phyloP scores from a whole-genome alignment of 805 yeast genomes.

The Myxozyma geophila region DNA sequence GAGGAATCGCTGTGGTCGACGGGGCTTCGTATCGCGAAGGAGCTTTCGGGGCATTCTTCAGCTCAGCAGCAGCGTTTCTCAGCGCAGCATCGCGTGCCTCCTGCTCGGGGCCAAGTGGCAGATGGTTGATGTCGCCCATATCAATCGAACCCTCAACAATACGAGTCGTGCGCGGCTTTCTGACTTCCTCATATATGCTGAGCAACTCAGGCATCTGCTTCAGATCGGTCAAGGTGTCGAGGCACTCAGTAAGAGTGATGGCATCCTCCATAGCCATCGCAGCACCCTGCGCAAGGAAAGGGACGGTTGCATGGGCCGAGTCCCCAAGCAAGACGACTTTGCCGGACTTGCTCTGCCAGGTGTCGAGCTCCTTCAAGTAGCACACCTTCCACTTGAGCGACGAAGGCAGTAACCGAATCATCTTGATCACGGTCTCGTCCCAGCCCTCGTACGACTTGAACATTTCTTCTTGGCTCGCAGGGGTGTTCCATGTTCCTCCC shows the following conservation, averaged over 20 bases:
- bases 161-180: constrained; percentile 25
- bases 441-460: constrained; percentile 38
- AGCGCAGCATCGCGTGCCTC: constrained; percentile 12
- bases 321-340: constrained; percentile 46
- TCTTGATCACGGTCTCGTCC: constrained; percentile 41
- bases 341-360: constrained; percentile 43
- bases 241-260: constrained; percentile 14
- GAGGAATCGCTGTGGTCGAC: constrained; percentile 13
- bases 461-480: constrained; percentile 39
- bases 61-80: background rate
- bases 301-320: constrained; percentile 48
- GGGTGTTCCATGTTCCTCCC: constrained; percentile 12
- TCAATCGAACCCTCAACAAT: constrained; percentile 16
- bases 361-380: constrained; percentile 39
- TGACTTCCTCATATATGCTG: constrained; percentile 16
- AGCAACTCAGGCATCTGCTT: constrained; percentile 8
- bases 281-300: constrained; percentile 39
- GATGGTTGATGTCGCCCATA: constrained; percentile 15
- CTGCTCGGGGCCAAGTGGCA: constrained; percentile 19
- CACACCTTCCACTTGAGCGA: constrained; percentile 43
- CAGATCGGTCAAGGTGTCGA: constrained; percentile 8
- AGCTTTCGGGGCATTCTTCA: background rate
- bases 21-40: constrained; percentile 3
- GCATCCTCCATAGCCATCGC: constrained; percentile 29
- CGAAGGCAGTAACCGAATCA: constrained; percentile 36